These are phyloP conservation scores for Pichia terricola DNA, from an alignment of 1,139 yeast genomes.

Conservation along the genomic window DNA sequence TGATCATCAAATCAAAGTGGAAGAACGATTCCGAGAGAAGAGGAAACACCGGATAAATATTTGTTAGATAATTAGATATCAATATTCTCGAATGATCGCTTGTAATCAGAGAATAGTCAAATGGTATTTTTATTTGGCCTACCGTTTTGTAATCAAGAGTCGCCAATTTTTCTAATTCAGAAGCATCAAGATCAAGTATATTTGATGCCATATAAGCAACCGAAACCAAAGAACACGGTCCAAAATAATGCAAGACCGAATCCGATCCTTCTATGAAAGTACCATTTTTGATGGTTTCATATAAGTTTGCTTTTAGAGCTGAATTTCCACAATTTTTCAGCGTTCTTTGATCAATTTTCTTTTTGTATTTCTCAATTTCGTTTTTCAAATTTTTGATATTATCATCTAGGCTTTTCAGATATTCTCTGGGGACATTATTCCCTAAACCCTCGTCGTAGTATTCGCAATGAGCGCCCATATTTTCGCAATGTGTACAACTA, in stretches of 20 bases:
- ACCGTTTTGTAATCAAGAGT: slow-evolving; percentile 1
- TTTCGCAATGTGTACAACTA: slow-evolving; percentile 14
- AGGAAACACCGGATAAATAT: slow-evolving; percentile 15
- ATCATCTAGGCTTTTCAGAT: slow-evolving; percentile 13
- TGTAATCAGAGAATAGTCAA: slow-evolving; percentile 11
- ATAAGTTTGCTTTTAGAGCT: not conserved
- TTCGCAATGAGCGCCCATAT: slow-evolving; percentile 15
- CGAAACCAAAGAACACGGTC: slow-evolving; percentile 12
- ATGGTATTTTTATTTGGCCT: slow-evolving; percentile 9
- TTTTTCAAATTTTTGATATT: slow-evolving; percentile 10
- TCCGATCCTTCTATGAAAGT: slow-evolving; percentile 11
- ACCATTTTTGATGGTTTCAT: slow-evolving; percentile 9
- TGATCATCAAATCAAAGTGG: slow-evolving; percentile 13
- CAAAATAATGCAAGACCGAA: slow-evolving; percentile 11
- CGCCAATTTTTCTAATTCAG: not conserved
- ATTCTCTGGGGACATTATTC: slow-evolving; percentile 10
- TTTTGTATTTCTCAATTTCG: slow-evolving; percentile 12
- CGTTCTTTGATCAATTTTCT: slow-evolving; percentile 9
- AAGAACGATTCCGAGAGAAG: slow-evolving; percentile 13
- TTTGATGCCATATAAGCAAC: slow-evolving; percentile 10
- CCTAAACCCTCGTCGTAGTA: slow-evolving; percentile 17
- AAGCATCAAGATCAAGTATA: slow-evolving; percentile 4
- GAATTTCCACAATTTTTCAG: not conserved
- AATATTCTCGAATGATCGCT: slow-evolving; percentile 14
- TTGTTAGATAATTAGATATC: slow-evolving; percentile 13